phyloP scores from a whole-genome alignment of 2,329 filamentous ascomycete genomes.

The Fusarium sp. region DNA sequence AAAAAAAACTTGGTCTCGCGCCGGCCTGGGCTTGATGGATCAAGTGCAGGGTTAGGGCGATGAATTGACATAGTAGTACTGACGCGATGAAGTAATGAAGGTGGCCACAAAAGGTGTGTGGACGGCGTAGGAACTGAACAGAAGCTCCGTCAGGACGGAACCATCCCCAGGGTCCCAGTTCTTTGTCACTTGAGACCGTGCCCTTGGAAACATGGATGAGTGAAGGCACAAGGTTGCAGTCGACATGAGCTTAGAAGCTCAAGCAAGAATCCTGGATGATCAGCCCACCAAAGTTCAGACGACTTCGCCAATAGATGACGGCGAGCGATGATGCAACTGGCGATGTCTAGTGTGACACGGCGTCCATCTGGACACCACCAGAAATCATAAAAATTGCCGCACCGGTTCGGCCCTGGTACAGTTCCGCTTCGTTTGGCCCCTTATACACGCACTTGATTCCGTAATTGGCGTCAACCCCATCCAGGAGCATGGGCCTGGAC shows the following conservation, averaged over 20 bases:
- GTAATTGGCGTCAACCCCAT: conserved; percentile 30
- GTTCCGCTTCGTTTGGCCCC: conserved; percentile 11
- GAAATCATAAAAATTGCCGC: conserved; percentile 40
- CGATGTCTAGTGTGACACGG: conserved; percentile 17
- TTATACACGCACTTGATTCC: conserved; percentile 19
- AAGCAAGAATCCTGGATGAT: background rate
- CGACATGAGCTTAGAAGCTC: background rate
- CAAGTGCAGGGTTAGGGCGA: background rate
- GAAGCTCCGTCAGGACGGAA: conserved; percentile 13
- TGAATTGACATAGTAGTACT: conserved; percentile 2
- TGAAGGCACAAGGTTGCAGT: background rate
- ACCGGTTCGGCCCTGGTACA: conserved; percentile 19
- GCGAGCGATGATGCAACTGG: conserved; percentile 22
- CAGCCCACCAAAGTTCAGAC: background rate
- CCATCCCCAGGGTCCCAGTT: conserved; percentile 2
- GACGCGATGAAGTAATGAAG: conserved; percentile 12
- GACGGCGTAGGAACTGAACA: conserved; percentile 7
- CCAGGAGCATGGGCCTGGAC: conserved; percentile 32
- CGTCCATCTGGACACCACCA: conserved; percentile 5
- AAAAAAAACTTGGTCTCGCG: conserved; percentile 17
- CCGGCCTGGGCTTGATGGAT: background rate
- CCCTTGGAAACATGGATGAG: background rate
- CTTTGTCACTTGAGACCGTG: background rate
- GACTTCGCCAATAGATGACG: background rate
- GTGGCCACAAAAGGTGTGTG: conserved; percentile 4